Conservation (phyloP, 441 rosid genomes). For the Bruguiera hainesii region DNA sequence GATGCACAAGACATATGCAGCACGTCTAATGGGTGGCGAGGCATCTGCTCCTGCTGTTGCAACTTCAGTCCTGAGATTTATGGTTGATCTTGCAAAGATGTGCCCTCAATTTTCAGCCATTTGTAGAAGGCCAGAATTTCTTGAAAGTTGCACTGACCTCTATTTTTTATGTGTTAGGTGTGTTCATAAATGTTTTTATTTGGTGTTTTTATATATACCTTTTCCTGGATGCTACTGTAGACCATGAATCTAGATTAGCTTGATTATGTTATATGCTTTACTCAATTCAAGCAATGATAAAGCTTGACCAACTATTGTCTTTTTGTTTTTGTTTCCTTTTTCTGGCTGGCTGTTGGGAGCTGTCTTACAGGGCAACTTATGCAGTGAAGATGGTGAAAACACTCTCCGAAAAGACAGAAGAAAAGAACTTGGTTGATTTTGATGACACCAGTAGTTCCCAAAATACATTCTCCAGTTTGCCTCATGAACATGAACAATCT, state of each 20-base stretch:
- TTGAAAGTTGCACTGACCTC: constrained; percentile 93
- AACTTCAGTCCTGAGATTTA: constrained; percentile 92
- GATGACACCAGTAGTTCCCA: constrained; percentile 82
- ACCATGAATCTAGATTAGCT: neutral
- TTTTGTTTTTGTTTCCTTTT: neutral
- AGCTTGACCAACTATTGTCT: neutral
- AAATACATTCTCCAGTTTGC: constrained; percentile 84
- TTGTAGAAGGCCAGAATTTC: constrained; percentile 90
- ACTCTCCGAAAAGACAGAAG: constrained; percentile 74
- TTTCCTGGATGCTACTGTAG: neutral
- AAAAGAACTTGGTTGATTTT: constrained; percentile 73
- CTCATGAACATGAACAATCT: constrained; percentile 85
- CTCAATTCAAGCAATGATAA: neutral
- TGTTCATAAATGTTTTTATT: constrained; percentile 21
- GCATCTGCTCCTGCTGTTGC: constrained; percentile 99
- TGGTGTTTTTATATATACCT: neutral
- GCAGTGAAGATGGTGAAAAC: constrained; percentile 89
- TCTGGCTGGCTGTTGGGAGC: neutral
- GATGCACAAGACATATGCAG: constrained; percentile 99
- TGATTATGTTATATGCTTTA: neutral
- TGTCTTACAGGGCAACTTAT: constrained; percentile 68
- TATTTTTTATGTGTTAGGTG: constrained; percentile 99
- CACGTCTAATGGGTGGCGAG: constrained; percentile 99
- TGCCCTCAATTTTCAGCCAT: constrained; percentile 92
- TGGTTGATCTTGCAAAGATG: constrained; percentile 99